Percentiles rank a stretch among this genome's conserved stretches.
Evolutionary conservation across 345 rosid species (phyloP).

Genomic region (Eucalyptus shirleyi): DNA sequence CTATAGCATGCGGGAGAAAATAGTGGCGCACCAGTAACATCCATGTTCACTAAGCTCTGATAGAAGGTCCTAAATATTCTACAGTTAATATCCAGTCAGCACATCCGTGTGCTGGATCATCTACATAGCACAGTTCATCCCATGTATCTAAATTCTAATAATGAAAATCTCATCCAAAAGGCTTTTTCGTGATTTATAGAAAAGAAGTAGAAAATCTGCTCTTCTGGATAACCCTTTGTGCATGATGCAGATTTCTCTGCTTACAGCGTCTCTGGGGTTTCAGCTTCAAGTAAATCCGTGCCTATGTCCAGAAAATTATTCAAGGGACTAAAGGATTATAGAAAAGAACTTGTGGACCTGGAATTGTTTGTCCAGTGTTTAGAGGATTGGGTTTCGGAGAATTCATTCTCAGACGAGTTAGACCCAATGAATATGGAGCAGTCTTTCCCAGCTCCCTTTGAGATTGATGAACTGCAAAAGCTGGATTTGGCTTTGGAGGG

Average conservation of each 20-base stretch:
- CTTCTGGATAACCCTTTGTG: background rate
- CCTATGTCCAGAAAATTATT: conserved; percentile 27
- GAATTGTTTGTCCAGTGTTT: conserved; percentile 24
- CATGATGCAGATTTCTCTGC: conserved; percentile 27
- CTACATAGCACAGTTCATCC: background rate
- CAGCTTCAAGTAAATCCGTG: conserved; percentile 25
- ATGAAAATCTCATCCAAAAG: background rate
- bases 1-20: background rate
- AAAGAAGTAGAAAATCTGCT: background rate
- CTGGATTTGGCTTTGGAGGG: conserved; percentile 63
- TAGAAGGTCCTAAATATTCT: background rate
- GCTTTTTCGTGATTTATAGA: background rate
- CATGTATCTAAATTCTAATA: background rate
- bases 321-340: conserved; percentile 39
- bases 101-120: background rate
- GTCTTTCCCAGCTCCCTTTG: conserved; percentile 30
- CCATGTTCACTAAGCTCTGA: background rate
- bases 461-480: conserved; percentile 30
- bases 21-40: background rate
- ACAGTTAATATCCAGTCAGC: background rate
- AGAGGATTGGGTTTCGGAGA: conserved; percentile 35
- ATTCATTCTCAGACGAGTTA: background rate
- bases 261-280: conserved; percentile 27
- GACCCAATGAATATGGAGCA: conserved; percentile 8
- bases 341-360: conserved; percentile 14